Conservation (phyloP, 1,284 basidiomycete species). For the Golubevia sp. region DNA sequence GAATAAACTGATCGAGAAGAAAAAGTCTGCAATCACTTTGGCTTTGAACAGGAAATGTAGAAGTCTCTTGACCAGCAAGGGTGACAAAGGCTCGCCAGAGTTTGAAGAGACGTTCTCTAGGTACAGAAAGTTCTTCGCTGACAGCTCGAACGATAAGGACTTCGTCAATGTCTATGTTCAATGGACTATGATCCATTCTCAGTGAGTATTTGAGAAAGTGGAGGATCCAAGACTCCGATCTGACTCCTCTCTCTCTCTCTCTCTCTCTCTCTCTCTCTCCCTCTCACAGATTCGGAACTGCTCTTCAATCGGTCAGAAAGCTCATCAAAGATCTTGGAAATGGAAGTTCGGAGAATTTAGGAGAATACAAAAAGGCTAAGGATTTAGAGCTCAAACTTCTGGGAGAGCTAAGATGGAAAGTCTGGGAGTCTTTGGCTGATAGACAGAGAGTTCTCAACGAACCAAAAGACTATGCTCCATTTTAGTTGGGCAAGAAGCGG, state of each 20-base stretch:
- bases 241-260: neutral
- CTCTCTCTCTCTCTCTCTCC: neutral
- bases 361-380: conserved; percentile 36
- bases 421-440: conserved; percentile 9
- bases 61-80: conserved; percentile 27
- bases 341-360: conserved; percentile 26
- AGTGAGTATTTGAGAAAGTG: conserved; percentile 9
- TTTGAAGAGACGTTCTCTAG: conserved; percentile 26
- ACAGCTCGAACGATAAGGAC: conserved; percentile 36
- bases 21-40: conserved; percentile 44
- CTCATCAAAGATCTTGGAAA: conserved; percentile 47
- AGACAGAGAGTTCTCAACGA: conserved; percentile 5
- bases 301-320: conserved; percentile 40
- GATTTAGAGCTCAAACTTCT: conserved; percentile 32
- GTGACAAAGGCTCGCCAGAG: conserved; percentile 6
- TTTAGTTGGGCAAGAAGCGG: too few relatives aligned
- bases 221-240: too few relatives aligned
- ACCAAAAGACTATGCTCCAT: conserved; percentile 8
- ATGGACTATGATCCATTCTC: conserved; percentile 39
- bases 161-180: conserved; percentile 38
- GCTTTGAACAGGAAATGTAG: conserved; percentile 48
- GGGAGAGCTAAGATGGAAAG: conserved; percentile 16
- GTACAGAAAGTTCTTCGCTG: conserved; percentile 33
- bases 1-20: conserved; percentile 44
- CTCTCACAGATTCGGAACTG: conserved; percentile 25